Conservation (phyloP, 148 eudicot genomes). For the Dianthus caryophyllus region DNA sequence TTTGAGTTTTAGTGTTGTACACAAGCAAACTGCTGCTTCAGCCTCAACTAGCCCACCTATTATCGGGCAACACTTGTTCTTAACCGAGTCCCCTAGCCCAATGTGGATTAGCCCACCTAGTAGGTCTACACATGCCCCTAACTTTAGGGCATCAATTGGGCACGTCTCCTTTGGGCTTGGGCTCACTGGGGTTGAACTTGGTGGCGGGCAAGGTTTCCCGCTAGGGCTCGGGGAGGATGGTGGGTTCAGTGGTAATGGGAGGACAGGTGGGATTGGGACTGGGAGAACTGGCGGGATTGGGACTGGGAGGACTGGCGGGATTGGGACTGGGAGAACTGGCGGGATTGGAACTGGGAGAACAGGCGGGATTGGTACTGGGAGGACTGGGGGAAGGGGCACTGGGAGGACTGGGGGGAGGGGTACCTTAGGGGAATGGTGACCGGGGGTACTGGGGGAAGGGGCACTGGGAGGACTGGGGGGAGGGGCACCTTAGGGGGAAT, state of each 20-base stretch:
- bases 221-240: conserved; percentile 23
- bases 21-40: conserved; percentile 84
- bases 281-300: conserved; percentile 14
- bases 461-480: too few relatives aligned
- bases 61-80: conserved; percentile 69
- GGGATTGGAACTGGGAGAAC: neutral
- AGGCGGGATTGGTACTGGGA: neutral
- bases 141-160: conserved; percentile 67
- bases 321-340: neutral
- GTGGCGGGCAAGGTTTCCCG: conserved; percentile 56
- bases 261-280: conserved; percentile 20
- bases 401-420: neutral
- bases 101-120: conserved; percentile 80
- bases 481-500: too few relatives aligned
- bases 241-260: conserved; percentile 25
- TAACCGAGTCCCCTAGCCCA: conserved; percentile 68
- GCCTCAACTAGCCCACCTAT: conserved; percentile 60
- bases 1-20: conserved; percentile 77
- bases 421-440: too few relatives aligned
- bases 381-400: neutral
- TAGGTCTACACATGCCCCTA: conserved; percentile 85
- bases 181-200: conserved; percentile 29
- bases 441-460: too few relatives aligned
- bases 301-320: neutral
- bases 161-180: conserved; percentile 38